phyloP scores from a whole-genome alignment of 2,329 filamentous ascomycete genomes.

The Ramichloridium luteum region DNA sequence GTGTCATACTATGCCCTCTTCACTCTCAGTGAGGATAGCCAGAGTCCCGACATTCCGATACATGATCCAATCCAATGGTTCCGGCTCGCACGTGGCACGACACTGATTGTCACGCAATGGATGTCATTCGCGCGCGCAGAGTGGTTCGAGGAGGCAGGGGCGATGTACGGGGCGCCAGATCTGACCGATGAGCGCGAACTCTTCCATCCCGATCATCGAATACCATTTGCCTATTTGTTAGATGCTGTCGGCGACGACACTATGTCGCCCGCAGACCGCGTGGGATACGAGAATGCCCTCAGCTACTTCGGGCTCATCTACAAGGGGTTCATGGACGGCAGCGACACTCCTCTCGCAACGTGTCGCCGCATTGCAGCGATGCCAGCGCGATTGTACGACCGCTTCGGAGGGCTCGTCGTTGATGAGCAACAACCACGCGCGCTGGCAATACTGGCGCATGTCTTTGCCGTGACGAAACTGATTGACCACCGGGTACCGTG shows the following conservation, averaged over 20 bases:
- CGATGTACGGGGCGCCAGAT: slow-evolving; percentile 12
- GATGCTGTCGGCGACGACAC: slow-evolving; percentile 13
- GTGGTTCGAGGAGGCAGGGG: slow-evolving; percentile 11
- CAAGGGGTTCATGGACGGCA: slow-evolving; percentile 13
- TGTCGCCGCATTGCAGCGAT: slow-evolving; percentile 17
- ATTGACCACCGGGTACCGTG: slow-evolving; percentile 14
- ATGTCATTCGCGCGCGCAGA: slow-evolving; percentile 4
- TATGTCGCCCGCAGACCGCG: slow-evolving; percentile 10
- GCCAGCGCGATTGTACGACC: slow-evolving; percentile 14
- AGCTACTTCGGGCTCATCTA: slow-evolving; percentile 16
- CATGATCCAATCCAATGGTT: slow-evolving; percentile 15
- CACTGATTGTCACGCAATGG: slow-evolving; percentile 9
- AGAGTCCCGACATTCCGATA: slow-evolving; percentile 9
- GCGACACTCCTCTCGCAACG: slow-evolving; percentile 11
- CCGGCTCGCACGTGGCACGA: slow-evolving; percentile 14
- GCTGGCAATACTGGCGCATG: slow-evolving; percentile 15
- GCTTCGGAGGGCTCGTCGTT: slow-evolving; percentile 15
- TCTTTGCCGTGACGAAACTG: slow-evolving; percentile 17
- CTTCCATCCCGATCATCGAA: slow-evolving; percentile 7
- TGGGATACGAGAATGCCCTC: slow-evolving; percentile 12
- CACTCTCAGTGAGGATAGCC: slow-evolving; percentile 12
- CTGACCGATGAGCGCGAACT: slow-evolving; percentile 8
- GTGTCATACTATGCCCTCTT: slow-evolving; percentile 17
- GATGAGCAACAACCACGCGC: slow-evolving; percentile 15
- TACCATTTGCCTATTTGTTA: slow-evolving; percentile 11